Evolutionary conservation across 345 rosid genomes (phyloP).

Genomic region (Orychophragmus violaceus): DNA sequence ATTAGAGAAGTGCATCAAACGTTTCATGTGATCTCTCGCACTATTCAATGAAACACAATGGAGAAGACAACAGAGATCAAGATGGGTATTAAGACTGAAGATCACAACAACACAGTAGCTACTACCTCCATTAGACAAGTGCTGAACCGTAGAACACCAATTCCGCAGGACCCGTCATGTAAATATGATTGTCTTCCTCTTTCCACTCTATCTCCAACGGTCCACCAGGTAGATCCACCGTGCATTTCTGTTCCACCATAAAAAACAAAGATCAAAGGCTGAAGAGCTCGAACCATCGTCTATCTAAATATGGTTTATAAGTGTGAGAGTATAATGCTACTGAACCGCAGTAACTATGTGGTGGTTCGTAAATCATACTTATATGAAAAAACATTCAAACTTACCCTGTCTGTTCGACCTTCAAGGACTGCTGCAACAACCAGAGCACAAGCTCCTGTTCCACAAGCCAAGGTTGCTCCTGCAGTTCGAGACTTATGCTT

Average conservation of each 20-base stretch:
- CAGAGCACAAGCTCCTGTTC: conserved; percentile 97
- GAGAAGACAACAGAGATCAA: neutral
- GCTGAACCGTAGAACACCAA: conserved; percentile 72
- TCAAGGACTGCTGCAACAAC: conserved; percentile 98
- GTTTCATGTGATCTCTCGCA: neutral
- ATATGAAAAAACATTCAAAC: conserved; percentile 11
- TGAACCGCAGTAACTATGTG: neutral
- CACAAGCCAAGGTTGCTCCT: conserved; percentile 99
- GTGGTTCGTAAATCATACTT: neutral
- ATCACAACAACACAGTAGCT: conserved; percentile 2
- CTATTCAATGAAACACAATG: neutral
- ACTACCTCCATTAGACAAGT: too few relatives aligned
- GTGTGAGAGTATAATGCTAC: neutral
- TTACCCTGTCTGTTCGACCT: conserved; percentile 74
- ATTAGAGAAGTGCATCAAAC: neutral
- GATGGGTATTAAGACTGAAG: neutral
- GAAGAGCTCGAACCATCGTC: neutral
- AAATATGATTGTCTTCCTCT: conserved; percentile 69
- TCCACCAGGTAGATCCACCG: conserved; percentile 84
- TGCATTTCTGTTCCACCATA: conserved; percentile 54
- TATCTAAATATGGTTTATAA: conserved; percentile 18
- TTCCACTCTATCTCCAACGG: conserved; percentile 92
- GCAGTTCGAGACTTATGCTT: conserved; percentile 1
- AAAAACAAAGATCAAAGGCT: neutral
- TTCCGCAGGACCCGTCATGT: conserved; percentile 98